These are phyloP conservation scores for Gracilaria gracilis DNA, from an alignment of 23 red algal species.

Conservation along the genomic window DNA sequence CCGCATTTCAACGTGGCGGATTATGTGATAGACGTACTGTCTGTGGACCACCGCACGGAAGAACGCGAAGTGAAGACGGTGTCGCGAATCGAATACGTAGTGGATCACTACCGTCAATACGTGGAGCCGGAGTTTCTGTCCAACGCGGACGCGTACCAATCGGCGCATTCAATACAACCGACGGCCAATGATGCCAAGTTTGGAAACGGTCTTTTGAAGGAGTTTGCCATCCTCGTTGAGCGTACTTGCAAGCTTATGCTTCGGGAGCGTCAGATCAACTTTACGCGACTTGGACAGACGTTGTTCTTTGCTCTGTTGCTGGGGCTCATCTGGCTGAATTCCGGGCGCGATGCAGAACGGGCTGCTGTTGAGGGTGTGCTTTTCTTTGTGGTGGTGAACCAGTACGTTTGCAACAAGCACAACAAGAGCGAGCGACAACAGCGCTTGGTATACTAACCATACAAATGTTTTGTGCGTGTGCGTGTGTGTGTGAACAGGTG, in stretches of 20 bases:
- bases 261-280: constrained; percentile 74
- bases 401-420: not conserved
- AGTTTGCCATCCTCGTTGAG: constrained; percentile 74
- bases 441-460: constrained; percentile 5
- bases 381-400: constrained; percentile 85
- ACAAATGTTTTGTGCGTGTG: not conserved
- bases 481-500: not conserved
- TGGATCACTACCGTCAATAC: constrained; percentile 48
- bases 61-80: constrained; percentile 36
- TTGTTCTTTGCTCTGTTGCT: constrained; percentile 82
- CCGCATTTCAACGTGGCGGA: constrained; percentile 81
- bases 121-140: constrained; percentile 37
- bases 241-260: constrained; percentile 66
- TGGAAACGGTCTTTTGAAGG: constrained; percentile 39
- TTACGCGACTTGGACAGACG: constrained; percentile 80
- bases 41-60: constrained; percentile 37
- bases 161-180: constrained; percentile 12
- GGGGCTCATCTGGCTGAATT: constrained; percentile 87
- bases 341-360: constrained; percentile 49
- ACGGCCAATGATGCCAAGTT: not conserved
- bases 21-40: constrained; percentile 78
- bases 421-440: too few relatives aligned
- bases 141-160: constrained; percentile 18
- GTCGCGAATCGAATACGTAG: constrained; percentile 43
- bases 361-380: constrained; percentile 75